Evolutionary conservation across 768 basidiomycete genomes (phyloP).

Genomic region (Rhodotorula paludigena): DNA sequence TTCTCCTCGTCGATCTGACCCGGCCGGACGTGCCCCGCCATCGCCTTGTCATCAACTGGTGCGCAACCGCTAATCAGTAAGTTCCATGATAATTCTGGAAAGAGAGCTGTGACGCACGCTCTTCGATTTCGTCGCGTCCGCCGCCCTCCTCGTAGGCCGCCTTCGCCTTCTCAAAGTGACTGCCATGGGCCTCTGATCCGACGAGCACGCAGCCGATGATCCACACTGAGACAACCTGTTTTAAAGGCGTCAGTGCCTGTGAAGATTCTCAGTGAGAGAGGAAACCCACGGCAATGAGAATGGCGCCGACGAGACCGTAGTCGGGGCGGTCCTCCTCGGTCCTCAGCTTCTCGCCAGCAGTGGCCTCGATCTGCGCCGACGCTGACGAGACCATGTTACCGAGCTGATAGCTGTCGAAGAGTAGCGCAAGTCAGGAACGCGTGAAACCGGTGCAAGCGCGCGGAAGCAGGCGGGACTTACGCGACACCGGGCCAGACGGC

Average conservation of each 20-base stretch:
- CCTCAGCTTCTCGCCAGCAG: conserved; percentile 59
- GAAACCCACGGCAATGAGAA: conserved; percentile 13
- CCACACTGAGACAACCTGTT: conserved; percentile 60
- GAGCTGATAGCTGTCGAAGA: conserved; percentile 57
- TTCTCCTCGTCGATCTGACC: conserved; percentile 12
- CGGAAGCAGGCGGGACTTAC: too few species aligned
- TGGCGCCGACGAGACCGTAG: conserved; percentile 23
- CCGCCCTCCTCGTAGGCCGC: conserved; percentile 70
- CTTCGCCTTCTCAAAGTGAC: conserved; percentile 78
- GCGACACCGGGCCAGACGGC: conserved; percentile 71
- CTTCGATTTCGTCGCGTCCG: conserved; percentile 40
- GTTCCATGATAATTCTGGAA: not conserved
- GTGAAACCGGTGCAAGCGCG: too few species aligned
- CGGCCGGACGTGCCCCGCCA: not conserved
- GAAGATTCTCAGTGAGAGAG: not conserved
- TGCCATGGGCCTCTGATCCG: conserved; percentile 71
- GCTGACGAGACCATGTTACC: conserved; percentile 74
- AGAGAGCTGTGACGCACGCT: conserved; percentile 9
- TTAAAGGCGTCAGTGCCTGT: not conserved
- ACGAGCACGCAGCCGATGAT: conserved; percentile 69
- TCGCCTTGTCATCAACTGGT: conserved; percentile 14
- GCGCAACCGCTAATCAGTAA: not conserved
- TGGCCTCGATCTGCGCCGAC: conserved; percentile 70
- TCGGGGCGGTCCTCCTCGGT: conserved; percentile 48
- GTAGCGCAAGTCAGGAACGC: not conserved